These are phyloP conservation scores for Cutaneotrichosporon sp. DNA, from an alignment of 1,284 basidiomycete genomes.

Conservation along the genomic window DNA sequence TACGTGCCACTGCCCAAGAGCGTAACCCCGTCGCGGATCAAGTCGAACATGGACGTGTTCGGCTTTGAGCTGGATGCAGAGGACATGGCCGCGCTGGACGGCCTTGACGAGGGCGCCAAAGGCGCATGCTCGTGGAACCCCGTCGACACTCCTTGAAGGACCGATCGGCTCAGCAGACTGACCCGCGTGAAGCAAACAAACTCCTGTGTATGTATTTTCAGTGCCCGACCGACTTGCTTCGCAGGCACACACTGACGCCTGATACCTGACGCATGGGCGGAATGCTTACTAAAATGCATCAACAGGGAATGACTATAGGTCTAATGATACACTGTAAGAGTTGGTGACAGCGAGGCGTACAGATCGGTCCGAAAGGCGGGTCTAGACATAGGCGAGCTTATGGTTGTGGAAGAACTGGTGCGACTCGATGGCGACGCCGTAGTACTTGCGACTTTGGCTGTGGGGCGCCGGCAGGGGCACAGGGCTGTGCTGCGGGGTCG, in stretches of 20 bases:
- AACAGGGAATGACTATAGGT: background rate
- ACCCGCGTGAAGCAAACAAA: background rate
- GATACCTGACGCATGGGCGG: too few species aligned
- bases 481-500: background rate
- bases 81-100: constrained; percentile 66
- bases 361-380: background rate
- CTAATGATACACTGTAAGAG: background rate
- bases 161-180: background rate
- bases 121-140: constrained; percentile 72
- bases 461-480: background rate
- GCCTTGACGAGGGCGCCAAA: constrained; percentile 63
- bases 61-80: constrained; percentile 66
- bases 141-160: constrained; percentile 53
- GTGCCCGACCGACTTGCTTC: background rate
- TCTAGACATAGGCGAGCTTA: background rate
- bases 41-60: constrained; percentile 67
- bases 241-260: background rate
- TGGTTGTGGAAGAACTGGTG: background rate
- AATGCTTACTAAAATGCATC: constrained; percentile 5
- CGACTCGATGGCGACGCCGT: background rate
- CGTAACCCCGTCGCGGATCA: constrained; percentile 65
- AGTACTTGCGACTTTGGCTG: background rate
- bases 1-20: constrained; percentile 76
- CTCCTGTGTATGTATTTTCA: background rate
- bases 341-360: background rate